Evolutionary conservation across 768 basidiomycete genomes (phyloP), one percentile per base, ranked within the genome.

Genomic region (Dictyophora rubrovolvata): DNA sequence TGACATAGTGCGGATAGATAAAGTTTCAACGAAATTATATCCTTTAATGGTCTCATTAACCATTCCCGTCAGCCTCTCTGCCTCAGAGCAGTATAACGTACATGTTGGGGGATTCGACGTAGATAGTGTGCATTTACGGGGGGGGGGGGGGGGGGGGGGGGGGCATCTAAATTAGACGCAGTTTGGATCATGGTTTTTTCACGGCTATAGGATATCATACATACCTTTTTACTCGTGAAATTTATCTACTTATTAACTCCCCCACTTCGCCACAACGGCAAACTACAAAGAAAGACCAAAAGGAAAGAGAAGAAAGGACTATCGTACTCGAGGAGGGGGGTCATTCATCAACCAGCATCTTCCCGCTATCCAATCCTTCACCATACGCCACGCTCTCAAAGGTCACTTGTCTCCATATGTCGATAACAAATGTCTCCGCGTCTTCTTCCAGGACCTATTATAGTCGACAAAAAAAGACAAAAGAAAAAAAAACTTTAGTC

Each of bases 331-430:
- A 28, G 28, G 28, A 28, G 28, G 28, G 28, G 28, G 42, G 12
- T 61, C 54, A 60, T 73, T 72, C 85, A 71, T 89, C 87, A 67
- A 91, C 85, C 73, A 87, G 77, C 82, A 89, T 82, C 69, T 80
- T 82, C 65, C 91, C 92, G 22, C 92, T 93, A 65, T 87, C 83
- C 61, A 95, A 76, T 46, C 92, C 92, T 71, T 93, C 89, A 62
- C 82, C 85, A 69, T 90, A 93, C 23, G 93, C 89, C 82, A 91
- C 87, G 66, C 91, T 93, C 77, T 97, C 93, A 69, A 95, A 95
- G 54, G 93, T 89, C 65, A 95, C 80, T 72, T 92, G 89, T 56
- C 91, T 83, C 93, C 93, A 97, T 52, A 96, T 77, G 61, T 78
- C 79, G 65, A 85, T 70, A n/a, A 82, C 77, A 60, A 94, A 80